These are phyloP conservation scores for Edaphochlamys debaryana DNA, from an alignment of 139 green algal genomes.

Conservation along the genomic window DNA sequence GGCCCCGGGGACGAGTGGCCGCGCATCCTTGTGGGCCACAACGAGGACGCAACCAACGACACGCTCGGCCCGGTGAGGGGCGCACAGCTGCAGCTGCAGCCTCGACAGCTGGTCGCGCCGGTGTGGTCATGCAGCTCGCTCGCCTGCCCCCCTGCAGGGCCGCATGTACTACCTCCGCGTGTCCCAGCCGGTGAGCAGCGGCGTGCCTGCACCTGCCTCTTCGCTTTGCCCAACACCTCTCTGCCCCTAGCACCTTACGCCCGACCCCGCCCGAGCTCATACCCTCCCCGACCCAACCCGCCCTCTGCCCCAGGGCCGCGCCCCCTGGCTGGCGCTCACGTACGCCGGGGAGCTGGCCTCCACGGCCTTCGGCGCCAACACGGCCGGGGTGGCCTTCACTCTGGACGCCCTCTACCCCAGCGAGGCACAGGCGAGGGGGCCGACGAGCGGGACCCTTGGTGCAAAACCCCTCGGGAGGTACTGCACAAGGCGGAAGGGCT, in stretches of 20 bases:
- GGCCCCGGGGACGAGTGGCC: background rate
- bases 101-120: too few relatives aligned
- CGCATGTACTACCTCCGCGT: conserved; percentile 36
- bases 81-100: too few relatives aligned
- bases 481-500: too few relatives aligned
- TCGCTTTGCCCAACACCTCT: too few relatives aligned
- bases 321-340: conserved; percentile 42
- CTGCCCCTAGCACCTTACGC: too few relatives aligned
- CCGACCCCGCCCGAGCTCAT: too few relatives aligned
- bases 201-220: too few relatives aligned
- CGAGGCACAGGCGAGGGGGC: background rate
- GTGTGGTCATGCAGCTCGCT: too few relatives aligned
- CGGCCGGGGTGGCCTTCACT: conserved; percentile 44
- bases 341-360: conserved; percentile 53
- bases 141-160: background rate
- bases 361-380: conserved; percentile 49
- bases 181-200: background rate
- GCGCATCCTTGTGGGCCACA: conserved; percentile 34
- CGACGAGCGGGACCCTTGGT: too few relatives aligned
- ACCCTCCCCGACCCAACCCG: too few relatives aligned
- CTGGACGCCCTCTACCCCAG: conserved; percentile 50
- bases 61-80: too few relatives aligned
- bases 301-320: conserved; percentile 3
- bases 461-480: too few relatives aligned
- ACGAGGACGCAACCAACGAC: conserved; percentile 50